phyloP scores from a whole-genome alignment of 768 basidiomycete genomes.

The Aureoboletus auriporus region DNA sequence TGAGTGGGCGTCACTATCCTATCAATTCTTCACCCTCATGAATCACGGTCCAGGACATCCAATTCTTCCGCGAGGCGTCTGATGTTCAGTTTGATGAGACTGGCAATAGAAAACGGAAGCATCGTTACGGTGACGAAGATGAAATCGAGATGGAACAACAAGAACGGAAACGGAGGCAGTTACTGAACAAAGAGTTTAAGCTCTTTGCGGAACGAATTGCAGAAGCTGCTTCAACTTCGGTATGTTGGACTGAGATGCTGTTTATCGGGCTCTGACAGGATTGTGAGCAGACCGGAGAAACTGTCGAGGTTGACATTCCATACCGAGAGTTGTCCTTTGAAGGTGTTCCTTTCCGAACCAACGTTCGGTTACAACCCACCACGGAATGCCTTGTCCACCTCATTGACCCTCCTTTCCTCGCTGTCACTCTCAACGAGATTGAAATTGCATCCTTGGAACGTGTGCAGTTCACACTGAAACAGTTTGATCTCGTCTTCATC shows the following conservation, averaged over 20 bases:
- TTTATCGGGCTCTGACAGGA: neutral
- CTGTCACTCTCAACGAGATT: constrained; percentile 90
- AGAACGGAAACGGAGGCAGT: constrained; percentile 83
- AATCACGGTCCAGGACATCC: constrained; percentile 66
- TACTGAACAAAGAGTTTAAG: constrained; percentile 93
- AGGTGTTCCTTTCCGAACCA: constrained; percentile 94
- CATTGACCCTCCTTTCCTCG: constrained; percentile 92
- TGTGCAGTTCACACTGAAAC: constrained; percentile 92
- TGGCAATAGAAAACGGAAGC: constrained; percentile 96
- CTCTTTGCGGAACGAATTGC: constrained; percentile 89
- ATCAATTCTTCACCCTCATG: neutral
- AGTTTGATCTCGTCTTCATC: constrained; percentile 96
- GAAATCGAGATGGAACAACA: constrained; percentile 99
- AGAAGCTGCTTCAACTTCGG: constrained; percentile 74
- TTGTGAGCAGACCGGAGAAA: constrained; percentile 62
- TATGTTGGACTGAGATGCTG: constrained; percentile 35
- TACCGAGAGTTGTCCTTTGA: constrained; percentile 97
- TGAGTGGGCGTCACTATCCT: constrained; percentile 33
- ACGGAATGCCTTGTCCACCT: constrained; percentile 96
- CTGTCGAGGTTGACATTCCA: constrained; percentile 91
- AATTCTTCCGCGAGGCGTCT: constrained; percentile 97
- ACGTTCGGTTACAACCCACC: constrained; percentile 91
- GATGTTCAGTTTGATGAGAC: constrained; percentile 99
- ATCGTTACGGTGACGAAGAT: constrained; percentile 96
- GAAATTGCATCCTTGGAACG: constrained; percentile 97